Conservation (phyloP, 1,139 yeast species). For the Hemisphaericaspora lyxosophila region DNA sequence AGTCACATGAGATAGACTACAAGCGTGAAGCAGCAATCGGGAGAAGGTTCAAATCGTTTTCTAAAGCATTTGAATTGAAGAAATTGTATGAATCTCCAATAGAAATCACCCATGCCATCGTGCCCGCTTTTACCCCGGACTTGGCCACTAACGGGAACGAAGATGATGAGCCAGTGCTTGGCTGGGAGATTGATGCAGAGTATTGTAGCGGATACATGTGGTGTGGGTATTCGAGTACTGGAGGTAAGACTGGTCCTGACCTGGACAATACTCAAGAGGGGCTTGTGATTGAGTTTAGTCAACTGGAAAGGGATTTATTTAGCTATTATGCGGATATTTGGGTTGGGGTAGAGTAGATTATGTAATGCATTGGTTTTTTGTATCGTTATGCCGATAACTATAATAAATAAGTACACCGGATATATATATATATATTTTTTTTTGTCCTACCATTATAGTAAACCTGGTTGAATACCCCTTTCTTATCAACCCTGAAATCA, state of each 20-base stretch:
- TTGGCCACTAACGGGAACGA: conserved; percentile 20
- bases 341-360: conserved; percentile 31
- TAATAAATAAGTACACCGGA: too few species aligned
- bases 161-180: conserved; percentile 29
- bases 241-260: conserved; percentile 31
- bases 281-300: conserved; percentile 23
- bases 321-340: conserved; percentile 35
- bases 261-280: conserved; percentile 28
- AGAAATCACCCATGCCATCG: conserved; percentile 24
- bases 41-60: conserved; percentile 22
- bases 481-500: too few species aligned
- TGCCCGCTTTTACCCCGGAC: conserved; percentile 29
- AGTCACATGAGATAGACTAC: conserved; percentile 23
- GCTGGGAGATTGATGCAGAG: conserved; percentile 24
- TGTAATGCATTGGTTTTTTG: too few species aligned
- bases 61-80: too few species aligned
- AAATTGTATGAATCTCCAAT: conserved; percentile 26
- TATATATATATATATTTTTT: neutral
- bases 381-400: too few species aligned
- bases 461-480: neutral
- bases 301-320: conserved; percentile 22
- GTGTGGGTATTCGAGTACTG: conserved; percentile 45
- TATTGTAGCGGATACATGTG: conserved; percentile 44
- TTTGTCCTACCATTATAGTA: neutral
- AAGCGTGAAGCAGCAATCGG: conserved; percentile 24